Evolutionary conservation across 192 early-diverging fungal genomes (phyloP), one percentile per base, ranked within the genome.

Genomic region (Backusella luteola): DNA sequence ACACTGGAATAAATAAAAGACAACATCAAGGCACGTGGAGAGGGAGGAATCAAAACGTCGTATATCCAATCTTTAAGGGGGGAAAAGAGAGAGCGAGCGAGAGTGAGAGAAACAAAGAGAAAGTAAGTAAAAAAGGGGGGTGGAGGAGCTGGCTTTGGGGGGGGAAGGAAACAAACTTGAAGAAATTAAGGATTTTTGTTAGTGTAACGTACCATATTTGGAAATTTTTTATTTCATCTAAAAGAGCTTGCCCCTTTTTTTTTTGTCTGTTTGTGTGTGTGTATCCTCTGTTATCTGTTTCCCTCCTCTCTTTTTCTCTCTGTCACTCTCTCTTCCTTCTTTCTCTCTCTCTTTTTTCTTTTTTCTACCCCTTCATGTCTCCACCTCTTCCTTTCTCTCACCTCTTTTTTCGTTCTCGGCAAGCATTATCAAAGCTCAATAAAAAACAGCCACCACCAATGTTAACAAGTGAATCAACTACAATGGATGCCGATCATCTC

Each of bases 21-120:
- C 38, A 74, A 59, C 73, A 74, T 74, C n/a, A 66, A n/a, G 34
- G 34, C 72, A 73, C 72, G 72, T 73, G 72, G 29, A 73, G 35
- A 38, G 19, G 46, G 49, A 73, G 52, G 32, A 26, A 35, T 59
- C 53, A 23, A 26, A 59, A 19, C 23, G 53, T 26, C 53, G 53
- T 59, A 23, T 59, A 59, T 59, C 11, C 53, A 59, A 59, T 59
- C 53, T 26, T 59, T 59, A 59, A 59, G 23, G 29, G 23, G 42
- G n/a, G 29, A 38, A 29, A 29, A 73, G 44, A 73, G 17, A 63
- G 46, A 56, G 44, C 36, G 21, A 42, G 70, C 17, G 70, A 41
- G 46, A 23, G 44, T 36, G 21, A 42, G 70, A 32, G 70, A 41
- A 41, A 71, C 34, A 41, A 71, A 71, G 23, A 71, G 38, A 71